Conservation (phyloP, 352 stramenopile species). For the Pythium guiyangense region DNA sequence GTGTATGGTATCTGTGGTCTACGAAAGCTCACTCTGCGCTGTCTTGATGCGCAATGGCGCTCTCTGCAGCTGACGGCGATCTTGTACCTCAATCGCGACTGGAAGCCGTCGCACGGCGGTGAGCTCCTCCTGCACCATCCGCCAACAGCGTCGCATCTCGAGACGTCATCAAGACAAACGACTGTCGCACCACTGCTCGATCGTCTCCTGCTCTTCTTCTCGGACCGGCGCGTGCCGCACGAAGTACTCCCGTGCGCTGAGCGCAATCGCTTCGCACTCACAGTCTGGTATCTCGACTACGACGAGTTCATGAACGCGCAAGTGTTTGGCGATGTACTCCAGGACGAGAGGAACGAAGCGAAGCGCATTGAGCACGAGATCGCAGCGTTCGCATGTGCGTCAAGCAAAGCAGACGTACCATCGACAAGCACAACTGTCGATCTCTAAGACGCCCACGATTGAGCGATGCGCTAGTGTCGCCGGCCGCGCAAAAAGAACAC, state of each 20-base stretch:
- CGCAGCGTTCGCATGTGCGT: background rate
- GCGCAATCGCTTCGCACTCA: constrained; percentile 38
- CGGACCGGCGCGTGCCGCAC: too few relatives aligned
- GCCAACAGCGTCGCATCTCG: too few relatives aligned
- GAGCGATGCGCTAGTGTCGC: background rate
- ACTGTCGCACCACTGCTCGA: too few relatives aligned
- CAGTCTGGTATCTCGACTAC: constrained; percentile 59
- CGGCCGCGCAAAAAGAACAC: constrained; percentile 8
- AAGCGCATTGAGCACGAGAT: constrained; percentile 26
- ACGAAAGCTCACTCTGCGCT: too few relatives aligned
- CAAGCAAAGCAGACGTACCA: background rate
- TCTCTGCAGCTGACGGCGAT: constrained; percentile 34
- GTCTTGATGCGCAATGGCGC: background rate
- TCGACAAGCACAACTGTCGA: background rate
- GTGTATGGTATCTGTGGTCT: background rate
- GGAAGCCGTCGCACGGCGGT: constrained; percentile 23
- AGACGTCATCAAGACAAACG: too few relatives aligned
- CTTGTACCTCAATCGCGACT: constrained; percentile 44
- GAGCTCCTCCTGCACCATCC: constrained; percentile 24
- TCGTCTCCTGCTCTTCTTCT: too few relatives aligned
- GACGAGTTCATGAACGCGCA: constrained; percentile 47
- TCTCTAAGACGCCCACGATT: background rate
- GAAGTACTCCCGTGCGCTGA: constrained; percentile 23
- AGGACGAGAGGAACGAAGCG: constrained; percentile 10
- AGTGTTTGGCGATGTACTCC: constrained; percentile 18